Conservation (phyloP, 495 filamentous ascomycete species). For the Penicillium fimorum region DNA sequence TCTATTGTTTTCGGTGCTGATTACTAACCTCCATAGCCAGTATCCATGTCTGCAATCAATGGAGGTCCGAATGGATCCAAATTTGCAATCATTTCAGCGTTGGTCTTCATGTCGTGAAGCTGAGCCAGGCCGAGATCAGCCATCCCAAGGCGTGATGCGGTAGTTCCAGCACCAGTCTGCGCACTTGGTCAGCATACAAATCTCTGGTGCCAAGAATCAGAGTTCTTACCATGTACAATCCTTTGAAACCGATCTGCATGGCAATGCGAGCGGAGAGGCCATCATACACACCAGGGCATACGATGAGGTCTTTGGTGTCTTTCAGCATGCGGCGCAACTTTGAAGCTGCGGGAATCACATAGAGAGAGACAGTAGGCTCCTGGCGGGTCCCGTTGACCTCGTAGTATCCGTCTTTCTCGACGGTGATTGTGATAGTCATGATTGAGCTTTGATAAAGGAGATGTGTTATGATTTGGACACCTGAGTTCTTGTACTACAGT, state of each 20-base stretch:
- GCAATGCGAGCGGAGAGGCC: constrained; percentile 66
- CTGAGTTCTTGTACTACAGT: constrained; percentile 1
- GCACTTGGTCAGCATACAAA: constrained; percentile 6
- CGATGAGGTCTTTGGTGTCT: constrained; percentile 43
- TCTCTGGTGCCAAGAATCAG: not conserved
- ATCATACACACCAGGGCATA: constrained; percentile 69
- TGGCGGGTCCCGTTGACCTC: constrained; percentile 34
- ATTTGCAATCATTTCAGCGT: constrained; percentile 65
- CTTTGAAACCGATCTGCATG: constrained; percentile 58
- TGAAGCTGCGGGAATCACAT: constrained; percentile 41
- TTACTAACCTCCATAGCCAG: constrained; percentile 56
- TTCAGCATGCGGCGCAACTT: constrained; percentile 47
- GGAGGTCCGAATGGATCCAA: constrained; percentile 56
- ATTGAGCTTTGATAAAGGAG: not conserved
- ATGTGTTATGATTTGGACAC: not conserved
- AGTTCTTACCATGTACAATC: constrained; percentile 61
- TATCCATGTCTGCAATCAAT: constrained; percentile 71
- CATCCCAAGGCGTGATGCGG: constrained; percentile 60
- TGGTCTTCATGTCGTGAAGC: constrained; percentile 62
- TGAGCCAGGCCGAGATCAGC: constrained; percentile 66
- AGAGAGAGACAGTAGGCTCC: constrained; percentile 33
- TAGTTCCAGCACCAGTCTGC: constrained; percentile 68
- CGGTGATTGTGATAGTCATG: constrained; percentile 39
- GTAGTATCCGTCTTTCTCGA: constrained; percentile 40
- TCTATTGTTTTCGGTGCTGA: not conserved